Conservation (phyloP, 208 protist genomes). For the Trypanosoma boissoni region DNA sequence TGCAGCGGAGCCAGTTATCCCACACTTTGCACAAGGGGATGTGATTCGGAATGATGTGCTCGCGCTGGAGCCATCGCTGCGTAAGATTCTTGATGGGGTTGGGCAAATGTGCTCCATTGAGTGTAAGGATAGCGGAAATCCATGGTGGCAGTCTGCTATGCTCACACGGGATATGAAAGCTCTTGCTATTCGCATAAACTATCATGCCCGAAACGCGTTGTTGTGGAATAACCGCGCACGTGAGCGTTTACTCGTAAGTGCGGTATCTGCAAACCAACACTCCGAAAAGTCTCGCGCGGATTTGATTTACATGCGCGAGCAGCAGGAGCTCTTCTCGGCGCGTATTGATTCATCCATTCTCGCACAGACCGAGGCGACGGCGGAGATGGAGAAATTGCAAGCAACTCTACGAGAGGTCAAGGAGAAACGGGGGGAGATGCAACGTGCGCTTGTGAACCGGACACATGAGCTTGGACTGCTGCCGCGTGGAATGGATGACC, state of each 20-base stretch:
- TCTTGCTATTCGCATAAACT: slow-evolving; percentile 53
- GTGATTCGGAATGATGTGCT: slow-evolving; percentile 25
- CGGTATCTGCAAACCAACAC: slow-evolving; percentile 46
- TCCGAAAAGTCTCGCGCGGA: slow-evolving; percentile 40
- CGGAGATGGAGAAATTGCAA: slow-evolving; percentile 36
- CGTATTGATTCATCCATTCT: slow-evolving; percentile 19
- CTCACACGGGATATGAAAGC: slow-evolving; percentile 70
- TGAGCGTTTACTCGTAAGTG: slow-evolving; percentile 63
- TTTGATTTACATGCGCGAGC: slow-evolving; percentile 52
- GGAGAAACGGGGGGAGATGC: slow-evolving; percentile 29
- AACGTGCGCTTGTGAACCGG: slow-evolving; percentile 36
- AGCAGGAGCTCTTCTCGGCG: slow-evolving; percentile 38
- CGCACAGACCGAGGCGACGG: slow-evolving; percentile 21
- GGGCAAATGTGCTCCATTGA: slow-evolving; percentile 26
- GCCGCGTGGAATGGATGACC: slow-evolving; percentile 8
- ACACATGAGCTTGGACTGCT: slow-evolving; percentile 25
- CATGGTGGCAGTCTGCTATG: slow-evolving; percentile 79
- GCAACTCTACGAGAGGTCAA: slow-evolving; percentile 26
- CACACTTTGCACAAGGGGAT: slow-evolving; percentile 22
- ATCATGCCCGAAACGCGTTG: slow-evolving; percentile 51
- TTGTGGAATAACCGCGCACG: slow-evolving; percentile 43
- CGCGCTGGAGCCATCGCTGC: slow-evolving; percentile 35
- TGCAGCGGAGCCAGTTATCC: slow-evolving; percentile 41
- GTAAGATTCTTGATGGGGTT: slow-evolving; percentile 27
- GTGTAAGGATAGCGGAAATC: slow-evolving; percentile 21